These are phyloP conservation scores for Pseudocercospora macadamiae DNA, from an alignment of 2,329 filamentous ascomycete genomes.

Conservation along the genomic window DNA sequence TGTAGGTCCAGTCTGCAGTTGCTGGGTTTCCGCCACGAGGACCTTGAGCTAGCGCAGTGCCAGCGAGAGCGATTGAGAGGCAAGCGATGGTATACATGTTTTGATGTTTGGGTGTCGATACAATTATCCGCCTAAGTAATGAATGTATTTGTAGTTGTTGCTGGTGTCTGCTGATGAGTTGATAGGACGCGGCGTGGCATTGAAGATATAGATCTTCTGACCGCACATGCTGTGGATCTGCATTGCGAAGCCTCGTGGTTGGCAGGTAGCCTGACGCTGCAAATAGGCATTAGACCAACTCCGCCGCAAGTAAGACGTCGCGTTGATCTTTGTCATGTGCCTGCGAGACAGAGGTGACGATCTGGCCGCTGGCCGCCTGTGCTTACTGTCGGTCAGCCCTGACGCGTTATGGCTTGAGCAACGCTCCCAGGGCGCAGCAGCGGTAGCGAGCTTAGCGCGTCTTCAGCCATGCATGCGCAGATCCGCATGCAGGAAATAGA, in stretches of 20 bases:
- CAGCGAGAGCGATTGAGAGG: background rate
- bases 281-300: constrained; percentile 1
- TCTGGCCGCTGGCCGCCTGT: background rate
- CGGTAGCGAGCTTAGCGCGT: background rate
- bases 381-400: background rate
- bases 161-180: background rate
- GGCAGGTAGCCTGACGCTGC: constrained; percentile 1
- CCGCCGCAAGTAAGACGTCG: background rate
- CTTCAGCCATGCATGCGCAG: too few relatives aligned
- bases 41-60: background rate
- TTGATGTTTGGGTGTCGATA: background rate
- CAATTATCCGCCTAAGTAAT: background rate
- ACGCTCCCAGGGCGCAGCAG: background rate
- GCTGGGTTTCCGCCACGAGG: background rate
- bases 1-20: background rate
- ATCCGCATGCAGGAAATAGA: too few relatives aligned
- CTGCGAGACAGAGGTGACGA: background rate
- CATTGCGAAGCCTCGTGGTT: constrained; percentile 4
- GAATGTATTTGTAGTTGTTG: background rate
- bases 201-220: background rate
- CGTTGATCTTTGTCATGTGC: constrained; percentile 1
- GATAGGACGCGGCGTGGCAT: background rate
- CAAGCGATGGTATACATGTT: background rate
- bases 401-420: background rate
- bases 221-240: background rate